These are phyloP conservation scores for Euphorbia corollata DNA, from an alignment of 441 rosid species.

Conservation along the genomic window DNA sequence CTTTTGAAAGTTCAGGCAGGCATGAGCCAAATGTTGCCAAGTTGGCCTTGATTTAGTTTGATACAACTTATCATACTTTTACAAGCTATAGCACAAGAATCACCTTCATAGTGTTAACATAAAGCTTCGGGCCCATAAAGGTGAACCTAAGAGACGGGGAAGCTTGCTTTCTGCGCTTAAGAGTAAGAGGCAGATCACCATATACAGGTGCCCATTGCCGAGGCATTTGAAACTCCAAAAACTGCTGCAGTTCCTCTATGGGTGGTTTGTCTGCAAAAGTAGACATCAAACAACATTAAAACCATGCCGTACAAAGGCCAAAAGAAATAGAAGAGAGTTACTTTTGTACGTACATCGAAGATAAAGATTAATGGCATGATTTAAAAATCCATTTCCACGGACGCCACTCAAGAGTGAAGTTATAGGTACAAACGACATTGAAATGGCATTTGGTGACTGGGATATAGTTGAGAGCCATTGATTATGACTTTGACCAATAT, in stretches of 20 bases:
- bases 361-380: slow-evolving; percentile 85
- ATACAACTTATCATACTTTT: background rate
- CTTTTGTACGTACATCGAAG: slow-evolving; percentile 60
- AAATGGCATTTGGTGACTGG: slow-evolving; percentile 69
- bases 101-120: slow-evolving; percentile 67
- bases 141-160: slow-evolving; percentile 75
- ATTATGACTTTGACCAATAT: slow-evolving; percentile 60
- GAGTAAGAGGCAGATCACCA: slow-evolving; percentile 78
- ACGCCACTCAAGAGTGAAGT: slow-evolving; percentile 75
- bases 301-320: slow-evolving; percentile 1
- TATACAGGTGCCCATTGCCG: slow-evolving; percentile 94
- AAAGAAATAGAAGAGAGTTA: slow-evolving; percentile 5
- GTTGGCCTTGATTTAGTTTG: too few relatives aligned
- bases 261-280: slow-evolving; percentile 69
- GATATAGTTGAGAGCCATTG: slow-evolving; percentile 82
- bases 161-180: slow-evolving; percentile 52
- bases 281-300: background rate
- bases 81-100: slow-evolving; percentile 9
- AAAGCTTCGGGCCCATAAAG: slow-evolving; percentile 89
- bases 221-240: slow-evolving; percentile 87
- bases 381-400: slow-evolving; percentile 78
- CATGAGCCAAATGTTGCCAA: too few relatives aligned
- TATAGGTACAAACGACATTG: slow-evolving; percentile 91
- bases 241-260: slow-evolving; percentile 81
- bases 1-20: too few relatives aligned